Conservation (phyloP, 2,329 filamentous ascomycete species). For the Rhynchosporium graminicola region DNA sequence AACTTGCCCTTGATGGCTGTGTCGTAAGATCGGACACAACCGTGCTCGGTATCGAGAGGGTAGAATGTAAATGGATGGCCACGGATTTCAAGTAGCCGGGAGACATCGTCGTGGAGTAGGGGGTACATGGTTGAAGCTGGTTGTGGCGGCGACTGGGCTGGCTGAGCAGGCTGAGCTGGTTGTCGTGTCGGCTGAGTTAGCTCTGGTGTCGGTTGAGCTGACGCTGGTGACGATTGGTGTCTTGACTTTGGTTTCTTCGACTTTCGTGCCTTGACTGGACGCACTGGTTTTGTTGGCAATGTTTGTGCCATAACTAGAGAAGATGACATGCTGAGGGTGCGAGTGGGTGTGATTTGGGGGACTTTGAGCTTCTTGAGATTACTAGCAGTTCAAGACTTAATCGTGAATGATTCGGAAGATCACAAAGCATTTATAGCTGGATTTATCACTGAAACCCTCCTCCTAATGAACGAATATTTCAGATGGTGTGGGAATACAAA, state of each 20-base stretch:
- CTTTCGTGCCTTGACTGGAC: too few species aligned
- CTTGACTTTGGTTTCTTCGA: too few species aligned
- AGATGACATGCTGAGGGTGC: too few species aligned
- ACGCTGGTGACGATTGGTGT: too few species aligned
- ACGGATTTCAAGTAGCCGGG: slow-evolving; percentile 37
- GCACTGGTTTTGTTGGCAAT: too few species aligned
- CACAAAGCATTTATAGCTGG: neutral
- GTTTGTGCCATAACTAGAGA: too few species aligned
- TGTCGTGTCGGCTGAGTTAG: too few species aligned
- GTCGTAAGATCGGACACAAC: slow-evolving; percentile 38
- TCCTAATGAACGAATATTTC: neutral
- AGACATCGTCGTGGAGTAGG: slow-evolving; percentile 40
- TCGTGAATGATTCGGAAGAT: neutral
- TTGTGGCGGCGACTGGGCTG: slow-evolving; percentile 5
- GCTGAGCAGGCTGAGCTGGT: too few species aligned
- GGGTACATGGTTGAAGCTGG: slow-evolving; percentile 42
- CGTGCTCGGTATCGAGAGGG: slow-evolving; percentile 35
- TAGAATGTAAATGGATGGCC: slow-evolving; percentile 41
- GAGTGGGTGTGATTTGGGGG: neutral
- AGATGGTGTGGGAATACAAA: slow-evolving; percentile 12
- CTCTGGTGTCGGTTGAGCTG: too few species aligned
- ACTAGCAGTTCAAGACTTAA: neutral
- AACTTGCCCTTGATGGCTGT: slow-evolving; percentile 48
- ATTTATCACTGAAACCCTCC: neutral
- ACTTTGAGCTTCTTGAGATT: neutral